Base-by-base conservation (phyloP, 2,329 filamentous ascomycete species). In the Cladosporium oxysporum region DNA sequence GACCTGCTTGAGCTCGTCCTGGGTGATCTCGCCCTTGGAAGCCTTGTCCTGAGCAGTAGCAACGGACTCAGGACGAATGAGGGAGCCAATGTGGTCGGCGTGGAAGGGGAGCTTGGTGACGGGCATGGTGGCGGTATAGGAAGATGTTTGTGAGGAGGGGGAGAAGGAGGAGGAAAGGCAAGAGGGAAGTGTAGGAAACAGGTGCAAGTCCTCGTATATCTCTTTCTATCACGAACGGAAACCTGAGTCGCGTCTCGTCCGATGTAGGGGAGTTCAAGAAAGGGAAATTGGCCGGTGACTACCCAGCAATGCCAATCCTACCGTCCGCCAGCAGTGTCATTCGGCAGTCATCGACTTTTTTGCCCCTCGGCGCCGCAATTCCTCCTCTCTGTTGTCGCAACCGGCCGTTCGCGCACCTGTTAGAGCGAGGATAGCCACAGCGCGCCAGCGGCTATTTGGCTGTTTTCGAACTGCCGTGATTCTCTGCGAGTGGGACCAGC, bases 1-100 rank as follows among this genome's bases (percentile, higher is more conserved):
- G 28, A 89, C 78, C 1, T 82, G 81, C 1, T 80, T 80, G 11
- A 93, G 83, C 67, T 88, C 83, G n/a, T 85, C 80, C 59, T 81
- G 74, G 8, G 82, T 79, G 50, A 83, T 75, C 70, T 85, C 79
- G 66, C 86, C 85, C 64, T 86, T 84, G 69, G 88, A 82, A 66
- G 83, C 77, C 74, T 84, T 76, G 69, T 83, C 80, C 77, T 90
- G 83, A 58, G 85, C 85, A 57, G 86, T 81, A 16, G 90, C 81
- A 29, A 92, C 83, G 61, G 84, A 79, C 62, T 86, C 77, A 0
- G 90, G 89, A 35, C 90, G 87, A 66, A 91, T 85, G 58, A 92
- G 82, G 18, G 89, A 91, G 62, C 90, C 90, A 69, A 91, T 84
- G 71, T 92, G 90, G 79, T 92, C 90, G 67, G 89, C 88, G 74